Conservation (phyloP, 148 eudicot species). For the Fagopyrum homotropicum region DNA sequence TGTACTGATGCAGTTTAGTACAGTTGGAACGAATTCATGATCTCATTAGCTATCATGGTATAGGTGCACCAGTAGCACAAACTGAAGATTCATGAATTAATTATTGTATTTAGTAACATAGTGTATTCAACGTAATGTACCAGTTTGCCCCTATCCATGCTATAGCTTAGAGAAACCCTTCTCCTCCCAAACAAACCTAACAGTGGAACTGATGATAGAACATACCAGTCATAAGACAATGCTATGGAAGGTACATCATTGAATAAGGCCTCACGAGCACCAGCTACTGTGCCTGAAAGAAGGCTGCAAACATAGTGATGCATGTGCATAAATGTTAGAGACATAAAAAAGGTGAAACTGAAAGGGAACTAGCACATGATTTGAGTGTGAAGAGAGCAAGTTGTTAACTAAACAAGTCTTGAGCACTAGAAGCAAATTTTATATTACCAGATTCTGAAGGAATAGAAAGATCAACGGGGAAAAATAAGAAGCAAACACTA, state of each 20-base stretch:
- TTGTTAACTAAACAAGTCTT: not conserved
- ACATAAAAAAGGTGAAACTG: not conserved
- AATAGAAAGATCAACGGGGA: not conserved
- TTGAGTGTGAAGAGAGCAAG: not conserved
- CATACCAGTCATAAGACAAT: conserved; percentile 85
- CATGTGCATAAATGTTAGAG: not conserved
- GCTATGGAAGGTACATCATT: conserved; percentile 65
- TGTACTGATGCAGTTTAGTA: not conserved
- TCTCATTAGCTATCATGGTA: not conserved
- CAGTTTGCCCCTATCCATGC: not conserved
- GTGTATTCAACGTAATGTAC: not conserved
- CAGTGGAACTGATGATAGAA: not conserved
- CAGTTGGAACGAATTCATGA: not conserved
- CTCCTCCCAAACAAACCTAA: not conserved
- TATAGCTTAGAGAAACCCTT: not conserved
- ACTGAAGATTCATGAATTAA: not conserved
- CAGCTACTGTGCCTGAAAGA: conserved; percentile 94
- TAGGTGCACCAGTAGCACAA: not conserved
- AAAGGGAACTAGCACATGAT: not conserved
- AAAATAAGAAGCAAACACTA: not conserved
- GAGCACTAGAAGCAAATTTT: not conserved
- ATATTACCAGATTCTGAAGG: not conserved
- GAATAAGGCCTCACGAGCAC: conserved; percentile 92
- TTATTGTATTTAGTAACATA: not conserved
- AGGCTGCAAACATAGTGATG: conserved; percentile 42